phyloP scores from a whole-genome alignment of 2,329 filamentous ascomycete genomes.

The Emydomyces testavorans region DNA sequence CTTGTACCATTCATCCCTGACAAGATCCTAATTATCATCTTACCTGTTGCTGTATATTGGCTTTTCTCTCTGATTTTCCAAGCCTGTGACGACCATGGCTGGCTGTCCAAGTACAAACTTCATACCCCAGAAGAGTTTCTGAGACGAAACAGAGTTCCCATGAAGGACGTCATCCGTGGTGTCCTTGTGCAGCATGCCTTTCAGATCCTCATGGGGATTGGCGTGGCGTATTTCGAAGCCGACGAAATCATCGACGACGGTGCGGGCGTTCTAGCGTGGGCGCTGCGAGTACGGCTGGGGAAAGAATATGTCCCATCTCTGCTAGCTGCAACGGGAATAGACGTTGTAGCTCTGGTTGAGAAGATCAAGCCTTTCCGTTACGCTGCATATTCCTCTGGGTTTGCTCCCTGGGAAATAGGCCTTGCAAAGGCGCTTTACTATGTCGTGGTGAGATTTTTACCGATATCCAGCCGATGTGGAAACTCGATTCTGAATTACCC shows the following conservation, averaged over 20 bases:
- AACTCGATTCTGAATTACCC: not conserved
- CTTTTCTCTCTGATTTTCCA: conserved; percentile 75
- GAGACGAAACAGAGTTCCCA: conserved; percentile 74
- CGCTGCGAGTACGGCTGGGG: conserved; percentile 63
- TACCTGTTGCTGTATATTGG: conserved; percentile 84
- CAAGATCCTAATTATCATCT: conserved; percentile 61
- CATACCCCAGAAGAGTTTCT: conserved; percentile 88
- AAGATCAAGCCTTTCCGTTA: conserved; percentile 66
- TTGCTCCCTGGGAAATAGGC: conserved; percentile 80
- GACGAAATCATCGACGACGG: conserved; percentile 61
- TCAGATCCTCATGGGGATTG: conserved; percentile 60
- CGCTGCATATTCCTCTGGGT: conserved; percentile 63
- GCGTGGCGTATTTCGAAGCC: conserved; percentile 60
- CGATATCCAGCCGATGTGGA: not conserved
- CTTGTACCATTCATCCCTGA: conserved; percentile 70
- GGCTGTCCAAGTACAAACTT: conserved; percentile 81
- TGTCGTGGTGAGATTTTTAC: conserved; percentile 56
- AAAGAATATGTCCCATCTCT: conserved; percentile 64
- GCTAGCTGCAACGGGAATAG: conserved; percentile 61
- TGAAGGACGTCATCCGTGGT: conserved; percentile 77
- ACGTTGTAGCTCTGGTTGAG: conserved; percentile 62
- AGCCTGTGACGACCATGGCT: conserved; percentile 67
- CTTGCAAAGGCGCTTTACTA: conserved; percentile 55
- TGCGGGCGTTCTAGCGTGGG: conserved; percentile 84
- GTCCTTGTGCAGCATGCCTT: conserved; percentile 85